phyloP scores from a whole-genome alignment of 148 eudicot genomes.

The Hydrangea macrophylla region DNA sequence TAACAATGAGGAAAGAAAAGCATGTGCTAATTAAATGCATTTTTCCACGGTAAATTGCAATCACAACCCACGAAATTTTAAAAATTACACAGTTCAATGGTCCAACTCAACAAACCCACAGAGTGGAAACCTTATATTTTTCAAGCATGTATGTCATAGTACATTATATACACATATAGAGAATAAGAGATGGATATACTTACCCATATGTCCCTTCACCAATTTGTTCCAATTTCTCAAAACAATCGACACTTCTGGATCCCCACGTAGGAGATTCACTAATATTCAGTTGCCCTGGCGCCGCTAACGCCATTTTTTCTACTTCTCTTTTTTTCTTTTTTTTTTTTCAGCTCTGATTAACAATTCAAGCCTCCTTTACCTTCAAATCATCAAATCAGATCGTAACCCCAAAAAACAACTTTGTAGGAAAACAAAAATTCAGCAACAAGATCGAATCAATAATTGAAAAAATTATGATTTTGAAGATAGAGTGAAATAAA shows the following conservation, averaged over 20 bases:
- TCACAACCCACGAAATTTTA: not conserved
- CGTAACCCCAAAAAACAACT: no score
- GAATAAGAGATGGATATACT: not conserved
- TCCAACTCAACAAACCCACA: not conserved
- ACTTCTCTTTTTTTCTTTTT: not conserved
- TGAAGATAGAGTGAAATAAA: not conserved
- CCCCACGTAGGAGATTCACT: conserved; percentile 70
- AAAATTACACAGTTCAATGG: not conserved
- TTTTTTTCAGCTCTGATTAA: not conserved
- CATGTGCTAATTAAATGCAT: no score
- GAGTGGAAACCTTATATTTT: not conserved
- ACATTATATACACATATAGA: not conserved
- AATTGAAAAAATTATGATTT: not conserved
- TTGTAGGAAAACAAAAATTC: not conserved
- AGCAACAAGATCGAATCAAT: not conserved
- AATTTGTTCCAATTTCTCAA: conserved; percentile 79
- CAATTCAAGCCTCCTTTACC: not conserved
- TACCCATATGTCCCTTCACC: conserved; percentile 96
- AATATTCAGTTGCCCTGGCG: conserved; percentile 64
- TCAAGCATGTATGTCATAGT: no score
- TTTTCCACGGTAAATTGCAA: no score
- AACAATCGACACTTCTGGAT: conserved; percentile 82
- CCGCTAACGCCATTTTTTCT: conserved; percentile 75
- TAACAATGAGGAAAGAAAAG: no score
- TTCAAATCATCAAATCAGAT: not conserved